phyloP scores from a whole-genome alignment of 2,329 filamentous ascomycete species.

The Hirsutella thompsonii region DNA sequence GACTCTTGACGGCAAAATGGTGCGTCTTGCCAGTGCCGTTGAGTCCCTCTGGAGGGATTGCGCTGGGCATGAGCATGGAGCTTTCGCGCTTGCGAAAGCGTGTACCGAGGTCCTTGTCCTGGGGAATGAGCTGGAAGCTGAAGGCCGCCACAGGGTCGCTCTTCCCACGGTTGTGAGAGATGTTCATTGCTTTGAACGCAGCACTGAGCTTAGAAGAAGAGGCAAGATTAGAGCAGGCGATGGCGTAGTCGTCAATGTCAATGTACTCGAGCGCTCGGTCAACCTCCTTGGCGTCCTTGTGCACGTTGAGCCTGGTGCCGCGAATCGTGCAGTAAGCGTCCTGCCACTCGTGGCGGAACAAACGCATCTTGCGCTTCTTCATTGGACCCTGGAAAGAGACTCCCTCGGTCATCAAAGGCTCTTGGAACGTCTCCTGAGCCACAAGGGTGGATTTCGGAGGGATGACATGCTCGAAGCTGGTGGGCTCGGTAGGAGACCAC shows the following conservation, averaged over 20 bases:
- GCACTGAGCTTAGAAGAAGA: constrained; percentile 72
- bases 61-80: constrained; percentile 21
- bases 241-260: constrained; percentile 80
- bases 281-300: constrained; percentile 43
- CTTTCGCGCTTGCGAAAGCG: constrained; percentile 42
- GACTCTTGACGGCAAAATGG: constrained; percentile 78
- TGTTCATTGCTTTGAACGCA: constrained; percentile 70
- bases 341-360: constrained; percentile 88
- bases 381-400: constrained; percentile 74
- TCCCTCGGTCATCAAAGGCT: constrained; percentile 29
- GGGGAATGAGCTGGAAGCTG: constrained; percentile 74
- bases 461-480: constrained; percentile 31
- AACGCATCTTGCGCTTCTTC: constrained; percentile 82
- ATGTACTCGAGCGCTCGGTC: constrained; percentile 61
- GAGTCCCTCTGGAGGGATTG: constrained; percentile 27
- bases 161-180: constrained; percentile 41
- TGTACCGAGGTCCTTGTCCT: constrained; percentile 38
- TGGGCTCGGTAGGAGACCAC: constrained; percentile 38
- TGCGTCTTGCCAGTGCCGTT: constrained; percentile 70
- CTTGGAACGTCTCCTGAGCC: constrained; percentile 11
- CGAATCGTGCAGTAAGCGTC: constrained; percentile 82
- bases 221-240: constrained; percentile 67
- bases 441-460: constrained; percentile 19
- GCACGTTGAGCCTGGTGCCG: constrained; percentile 62
- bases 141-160: constrained; percentile 54